phyloP scores from a whole-genome alignment of 257 asterid species.

The Parsonsia alboflavescens region DNA sequence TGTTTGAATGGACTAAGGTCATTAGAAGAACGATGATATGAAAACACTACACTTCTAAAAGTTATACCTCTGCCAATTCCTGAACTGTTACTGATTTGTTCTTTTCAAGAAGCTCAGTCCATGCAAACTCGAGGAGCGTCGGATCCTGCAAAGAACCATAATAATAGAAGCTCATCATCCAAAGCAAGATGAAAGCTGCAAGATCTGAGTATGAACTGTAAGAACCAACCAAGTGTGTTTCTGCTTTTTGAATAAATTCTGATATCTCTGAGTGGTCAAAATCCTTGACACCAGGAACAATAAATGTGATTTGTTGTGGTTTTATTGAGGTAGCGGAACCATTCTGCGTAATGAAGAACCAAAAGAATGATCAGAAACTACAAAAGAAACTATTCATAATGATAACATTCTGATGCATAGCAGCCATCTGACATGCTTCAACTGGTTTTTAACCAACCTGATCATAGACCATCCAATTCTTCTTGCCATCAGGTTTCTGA shows the following conservation, averaged over 20 bases:
- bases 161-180: slow-evolving; percentile 16
- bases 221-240: slow-evolving; percentile 62
- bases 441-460: slow-evolving; percentile 57
- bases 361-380: slow-evolving; percentile 18
- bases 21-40: slow-evolving; percentile 30
- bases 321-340: slow-evolving; percentile 77
- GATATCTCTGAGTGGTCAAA: slow-evolving; percentile 76
- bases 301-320: slow-evolving; percentile 86
- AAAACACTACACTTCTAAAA: slow-evolving; percentile 17
- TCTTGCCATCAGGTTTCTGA: slow-evolving; percentile 93
- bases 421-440: slow-evolving; percentile 33
- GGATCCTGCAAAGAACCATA: slow-evolving; percentile 50
- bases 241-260: slow-evolving; percentile 70
- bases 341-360: slow-evolving; percentile 49
- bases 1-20: slow-evolving; percentile 48
- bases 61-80: slow-evolving; percentile 83
- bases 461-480: slow-evolving; percentile 92
- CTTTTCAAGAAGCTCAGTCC: slow-evolving; percentile 94
- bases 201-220: slow-evolving; percentile 9
- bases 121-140: slow-evolving; percentile 83
- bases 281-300: slow-evolving; percentile 76
- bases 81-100: slow-evolving; percentile 63
- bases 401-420: slow-evolving; percentile 22
- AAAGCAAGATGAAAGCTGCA: slow-evolving; percentile 13
- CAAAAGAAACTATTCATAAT: slow-evolving; percentile 18